These are phyloP conservation scores for Bipolaris bicolor DNA, from an alignment of 2,329 filamentous ascomycete genomes.

Conservation along the genomic window DNA sequence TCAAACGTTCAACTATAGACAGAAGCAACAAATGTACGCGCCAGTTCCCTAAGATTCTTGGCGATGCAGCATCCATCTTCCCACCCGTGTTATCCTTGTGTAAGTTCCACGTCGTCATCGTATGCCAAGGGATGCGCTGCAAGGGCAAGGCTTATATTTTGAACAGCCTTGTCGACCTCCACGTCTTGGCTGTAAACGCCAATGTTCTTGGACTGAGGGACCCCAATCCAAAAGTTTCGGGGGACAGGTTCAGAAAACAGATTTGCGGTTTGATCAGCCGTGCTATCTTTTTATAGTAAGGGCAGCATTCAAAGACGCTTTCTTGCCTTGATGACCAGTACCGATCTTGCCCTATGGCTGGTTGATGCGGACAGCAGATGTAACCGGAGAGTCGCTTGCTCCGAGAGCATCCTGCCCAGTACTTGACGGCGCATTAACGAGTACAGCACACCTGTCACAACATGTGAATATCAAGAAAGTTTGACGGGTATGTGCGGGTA, in stretches of 20 bases:
- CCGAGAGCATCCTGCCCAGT: neutral
- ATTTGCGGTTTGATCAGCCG: neutral
- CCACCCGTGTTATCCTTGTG: neutral
- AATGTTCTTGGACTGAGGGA: neutral
- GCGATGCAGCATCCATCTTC: neutral
- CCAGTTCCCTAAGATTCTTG: neutral
- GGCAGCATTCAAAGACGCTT: neutral
- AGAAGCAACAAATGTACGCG: neutral
- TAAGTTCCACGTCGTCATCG: neutral
- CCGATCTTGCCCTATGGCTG: neutral
- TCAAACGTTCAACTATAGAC: no score
- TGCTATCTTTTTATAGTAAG: neutral
- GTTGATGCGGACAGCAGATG: neutral
- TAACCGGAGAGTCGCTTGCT: neutral
- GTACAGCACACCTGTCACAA: neutral
- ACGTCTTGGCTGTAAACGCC: neutral
- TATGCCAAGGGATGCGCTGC: neutral
- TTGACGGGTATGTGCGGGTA: neutral
- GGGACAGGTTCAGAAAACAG: neutral
- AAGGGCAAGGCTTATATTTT: neutral
- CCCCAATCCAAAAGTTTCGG: neutral
- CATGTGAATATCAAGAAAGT: neutral
- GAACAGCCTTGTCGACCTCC: neutral
- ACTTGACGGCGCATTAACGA: neutral
- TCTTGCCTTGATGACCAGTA: neutral